Conservation (phyloP, 2,329 filamentous ascomycete genomes). For the Mariannaea elegans region DNA sequence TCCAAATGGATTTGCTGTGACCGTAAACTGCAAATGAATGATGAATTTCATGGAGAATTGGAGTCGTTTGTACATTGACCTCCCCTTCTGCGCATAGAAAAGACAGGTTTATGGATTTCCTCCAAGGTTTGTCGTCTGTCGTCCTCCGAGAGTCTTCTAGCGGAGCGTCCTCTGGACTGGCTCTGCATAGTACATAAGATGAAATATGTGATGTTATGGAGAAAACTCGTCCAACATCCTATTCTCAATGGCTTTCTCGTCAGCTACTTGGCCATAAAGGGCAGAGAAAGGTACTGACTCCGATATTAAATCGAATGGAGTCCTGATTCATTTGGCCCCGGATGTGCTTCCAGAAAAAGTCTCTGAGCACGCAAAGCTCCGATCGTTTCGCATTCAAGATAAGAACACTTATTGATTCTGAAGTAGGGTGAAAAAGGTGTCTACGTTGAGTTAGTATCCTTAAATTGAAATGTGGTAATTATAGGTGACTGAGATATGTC, state of each 20-base stretch:
- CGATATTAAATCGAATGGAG: not conserved
- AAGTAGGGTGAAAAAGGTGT: not conserved
- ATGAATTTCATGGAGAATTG: not conserved
- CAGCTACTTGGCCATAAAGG: not conserved
- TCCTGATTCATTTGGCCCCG: not conserved
- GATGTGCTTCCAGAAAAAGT: conserved; percentile 6
- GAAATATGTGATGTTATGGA: not conserved
- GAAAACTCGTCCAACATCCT: not conserved
- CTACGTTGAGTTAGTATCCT: not conserved
- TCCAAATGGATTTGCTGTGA: not conserved
- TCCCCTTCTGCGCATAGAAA: not conserved
- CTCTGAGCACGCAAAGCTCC: not conserved
- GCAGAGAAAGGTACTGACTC: not conserved
- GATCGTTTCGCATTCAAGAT: not conserved
- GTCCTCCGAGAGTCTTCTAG: not conserved
- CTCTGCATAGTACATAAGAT: not conserved
- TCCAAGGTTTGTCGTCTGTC: not conserved
- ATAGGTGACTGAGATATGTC: not conserved
- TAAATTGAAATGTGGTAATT: no score
- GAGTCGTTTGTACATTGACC: not conserved
- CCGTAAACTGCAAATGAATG: conserved; percentile 2
- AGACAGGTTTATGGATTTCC: not conserved
- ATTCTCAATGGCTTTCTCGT: not conserved
- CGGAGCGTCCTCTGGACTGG: not conserved
- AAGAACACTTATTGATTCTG: not conserved